Conservation (phyloP, 495 filamentous ascomycete species). For the Elasticomyces elasticus region DNA sequence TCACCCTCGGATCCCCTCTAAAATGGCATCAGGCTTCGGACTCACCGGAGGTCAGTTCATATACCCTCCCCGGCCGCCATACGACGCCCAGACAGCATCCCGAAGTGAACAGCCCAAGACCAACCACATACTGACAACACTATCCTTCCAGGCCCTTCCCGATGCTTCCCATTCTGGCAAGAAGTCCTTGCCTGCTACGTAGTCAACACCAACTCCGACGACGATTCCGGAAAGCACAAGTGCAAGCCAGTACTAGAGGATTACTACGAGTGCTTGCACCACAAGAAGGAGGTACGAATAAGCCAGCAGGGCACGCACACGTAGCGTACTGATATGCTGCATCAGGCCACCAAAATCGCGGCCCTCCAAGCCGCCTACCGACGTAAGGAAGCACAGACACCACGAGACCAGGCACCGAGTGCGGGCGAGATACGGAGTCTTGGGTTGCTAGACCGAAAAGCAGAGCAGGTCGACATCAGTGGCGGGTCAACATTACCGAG, state of each 20-base stretch:
- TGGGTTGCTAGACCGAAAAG: conserved; percentile 62
- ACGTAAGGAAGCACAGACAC: conserved; percentile 62
- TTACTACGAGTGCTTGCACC: conserved; percentile 96
- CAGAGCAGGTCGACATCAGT: conserved; percentile 61
- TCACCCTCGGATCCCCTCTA: not conserved
- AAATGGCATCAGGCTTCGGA: conserved; percentile 30
- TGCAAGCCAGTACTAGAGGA: conserved; percentile 85
- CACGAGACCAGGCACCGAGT: conserved; percentile 63
- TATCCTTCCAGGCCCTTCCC: conserved; percentile 55
- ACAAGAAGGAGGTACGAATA: conserved; percentile 95
- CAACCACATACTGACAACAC: not conserved
- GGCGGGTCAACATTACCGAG: conserved; percentile 26
- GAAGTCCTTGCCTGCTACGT: conserved; percentile 43
- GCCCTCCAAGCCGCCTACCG: conserved; percentile 80
- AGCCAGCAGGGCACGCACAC: too few species aligned
- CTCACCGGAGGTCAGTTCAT: not conserved
- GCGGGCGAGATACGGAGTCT: conserved; percentile 75
- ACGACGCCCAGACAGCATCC: not conserved
- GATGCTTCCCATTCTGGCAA: conserved; percentile 99
- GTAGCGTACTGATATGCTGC: not conserved
- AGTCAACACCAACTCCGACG: conserved; percentile 41
- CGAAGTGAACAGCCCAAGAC: not conserved
- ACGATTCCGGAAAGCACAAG: conserved; percentile 75
- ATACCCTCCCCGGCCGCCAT: not conserved
- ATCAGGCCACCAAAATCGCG: conserved; percentile 63